Percentiles rank a stretch among this genome's conserved stretches.
Conservation (phyloP, 2,329 filamentous ascomycete genomes). For the Ceratocystis harringtonii region DNA sequence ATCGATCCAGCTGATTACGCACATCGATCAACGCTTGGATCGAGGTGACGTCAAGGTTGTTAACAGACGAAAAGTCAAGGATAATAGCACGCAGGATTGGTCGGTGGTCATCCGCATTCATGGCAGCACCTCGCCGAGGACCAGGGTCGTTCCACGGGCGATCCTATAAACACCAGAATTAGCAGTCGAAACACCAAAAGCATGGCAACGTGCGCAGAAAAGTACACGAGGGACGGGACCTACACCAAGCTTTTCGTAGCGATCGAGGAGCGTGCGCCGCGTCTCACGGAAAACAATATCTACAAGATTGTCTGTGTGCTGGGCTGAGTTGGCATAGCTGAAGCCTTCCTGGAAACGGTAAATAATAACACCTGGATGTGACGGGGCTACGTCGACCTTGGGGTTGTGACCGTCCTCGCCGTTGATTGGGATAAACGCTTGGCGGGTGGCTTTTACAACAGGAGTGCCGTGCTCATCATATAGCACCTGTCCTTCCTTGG, state of each 20-base stretch:
- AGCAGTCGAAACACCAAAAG: not conserved
- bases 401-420: conserved; percentile 39
- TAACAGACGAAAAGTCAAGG: conserved; percentile 43
- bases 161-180: conserved; percentile 23
- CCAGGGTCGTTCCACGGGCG: conserved; percentile 42
- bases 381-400: conserved; percentile 29
- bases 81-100: conserved; percentile 39
- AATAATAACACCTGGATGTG: conserved; percentile 39
- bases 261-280: conserved; percentile 30
- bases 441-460: conserved; percentile 10
- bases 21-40: conserved; percentile 42
- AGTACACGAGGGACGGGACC: conserved; percentile 20
- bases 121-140: conserved; percentile 25
- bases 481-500: conserved; percentile 12
- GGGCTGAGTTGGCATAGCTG: conserved; percentile 40
- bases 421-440: conserved; percentile 33
- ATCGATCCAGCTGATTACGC: conserved; percentile 37
- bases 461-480: conserved; percentile 13
- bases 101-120: conserved; percentile 25
- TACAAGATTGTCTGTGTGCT: conserved; percentile 36
- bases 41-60: conserved; percentile 42
- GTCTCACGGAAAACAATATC: conserved; percentile 32
- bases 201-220: not conserved
- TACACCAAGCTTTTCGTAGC: conserved; percentile 34
- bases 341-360: conserved; percentile 41